Evolutionary conservation across 2,329 filamentous ascomycete genomes (phyloP).

Genomic region (Ustulina deusta): DNA sequence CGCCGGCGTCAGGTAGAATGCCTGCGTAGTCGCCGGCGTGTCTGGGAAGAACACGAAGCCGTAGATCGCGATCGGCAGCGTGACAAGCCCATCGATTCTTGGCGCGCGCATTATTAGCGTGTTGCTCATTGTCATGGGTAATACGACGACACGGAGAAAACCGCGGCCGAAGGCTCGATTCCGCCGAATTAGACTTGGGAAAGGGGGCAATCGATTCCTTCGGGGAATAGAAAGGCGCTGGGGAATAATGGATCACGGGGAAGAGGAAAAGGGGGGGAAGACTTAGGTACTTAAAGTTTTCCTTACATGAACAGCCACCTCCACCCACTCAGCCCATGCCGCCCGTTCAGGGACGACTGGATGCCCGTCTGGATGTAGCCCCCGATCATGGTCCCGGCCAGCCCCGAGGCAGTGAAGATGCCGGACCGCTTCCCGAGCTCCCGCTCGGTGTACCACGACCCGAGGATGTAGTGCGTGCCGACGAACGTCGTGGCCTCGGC

Average conservation of each 20-base stretch:
- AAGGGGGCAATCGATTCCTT: not conserved
- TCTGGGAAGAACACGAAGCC: conserved; percentile 67
- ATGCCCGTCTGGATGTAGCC: conserved; percentile 71
- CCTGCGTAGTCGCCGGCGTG: conserved; percentile 62
- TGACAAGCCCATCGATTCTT: conserved; percentile 64
- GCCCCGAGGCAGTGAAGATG: conserved; percentile 70
- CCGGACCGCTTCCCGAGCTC: conserved; percentile 72
- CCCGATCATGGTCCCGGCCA: conserved; percentile 71
- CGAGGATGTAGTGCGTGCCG: conserved; percentile 69
- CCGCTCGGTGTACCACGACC: conserved; percentile 70
- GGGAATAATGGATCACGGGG: not conserved
- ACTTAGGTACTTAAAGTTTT: no score
- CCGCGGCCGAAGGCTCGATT: not conserved
- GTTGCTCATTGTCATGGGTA: not conserved
- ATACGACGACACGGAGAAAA: not conserved
- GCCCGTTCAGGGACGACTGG: conserved; percentile 58
- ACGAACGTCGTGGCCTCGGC: conserved; percentile 69
- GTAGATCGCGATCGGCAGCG: conserved; percentile 67
- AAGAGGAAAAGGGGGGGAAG: not conserved
- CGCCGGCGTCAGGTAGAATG: conserved; percentile 59
- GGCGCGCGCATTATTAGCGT: conserved; percentile 22
- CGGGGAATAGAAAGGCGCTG: no score
- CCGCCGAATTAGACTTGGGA: no score
- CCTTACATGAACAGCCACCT: conserved; percentile 61
- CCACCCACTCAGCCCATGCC: conserved; percentile 66